Conservation (phyloP, 495 filamentous ascomycete genomes). For the Endocarpon pusillum region DNA sequence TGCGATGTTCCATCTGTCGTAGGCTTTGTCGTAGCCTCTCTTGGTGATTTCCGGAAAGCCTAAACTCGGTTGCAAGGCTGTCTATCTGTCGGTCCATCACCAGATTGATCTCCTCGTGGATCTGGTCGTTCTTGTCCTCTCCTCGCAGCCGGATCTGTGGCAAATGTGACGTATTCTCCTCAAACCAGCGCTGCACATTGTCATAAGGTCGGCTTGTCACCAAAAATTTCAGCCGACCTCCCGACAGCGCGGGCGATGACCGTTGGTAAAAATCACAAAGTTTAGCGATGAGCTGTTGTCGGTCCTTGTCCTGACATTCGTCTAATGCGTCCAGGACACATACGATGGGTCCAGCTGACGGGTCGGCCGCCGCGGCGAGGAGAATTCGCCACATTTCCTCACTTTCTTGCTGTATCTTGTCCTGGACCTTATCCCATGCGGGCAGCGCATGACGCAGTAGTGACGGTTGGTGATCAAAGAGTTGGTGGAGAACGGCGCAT, state of each 20-base stretch:
- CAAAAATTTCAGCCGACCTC: constrained; percentile 20
- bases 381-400: constrained; percentile 19
- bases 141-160: constrained; percentile 16
- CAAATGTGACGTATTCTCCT: constrained; percentile 6
- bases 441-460: constrained; percentile 14
- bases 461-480: constrained; percentile 14
- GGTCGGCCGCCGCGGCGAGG: constrained; percentile 7
- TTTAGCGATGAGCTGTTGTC: constrained; percentile 12
- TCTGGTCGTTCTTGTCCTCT: constrained; percentile 14
- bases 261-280: constrained; percentile 5
- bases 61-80: constrained; percentile 3
- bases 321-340: constrained; percentile 27
- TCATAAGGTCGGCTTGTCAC: constrained; percentile 28
- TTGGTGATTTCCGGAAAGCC: constrained; percentile 3
- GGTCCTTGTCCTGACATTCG: constrained; percentile 16
- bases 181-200: constrained; percentile 16
- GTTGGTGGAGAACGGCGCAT: constrained; percentile 24
- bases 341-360: constrained; percentile 10
- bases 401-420: constrained; percentile 10
- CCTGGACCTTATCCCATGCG: constrained; percentile 13
- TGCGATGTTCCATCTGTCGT: constrained; percentile 15
- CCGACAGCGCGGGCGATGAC: neutral
- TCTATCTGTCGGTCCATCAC: constrained; percentile 13
- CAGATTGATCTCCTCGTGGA: constrained; percentile 15
- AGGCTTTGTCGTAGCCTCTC: constrained; percentile 9